phyloP scores from a whole-genome alignment of 2,329 filamentous ascomycete genomes.

The Arthrobotrys pseudoclavata region DNA sequence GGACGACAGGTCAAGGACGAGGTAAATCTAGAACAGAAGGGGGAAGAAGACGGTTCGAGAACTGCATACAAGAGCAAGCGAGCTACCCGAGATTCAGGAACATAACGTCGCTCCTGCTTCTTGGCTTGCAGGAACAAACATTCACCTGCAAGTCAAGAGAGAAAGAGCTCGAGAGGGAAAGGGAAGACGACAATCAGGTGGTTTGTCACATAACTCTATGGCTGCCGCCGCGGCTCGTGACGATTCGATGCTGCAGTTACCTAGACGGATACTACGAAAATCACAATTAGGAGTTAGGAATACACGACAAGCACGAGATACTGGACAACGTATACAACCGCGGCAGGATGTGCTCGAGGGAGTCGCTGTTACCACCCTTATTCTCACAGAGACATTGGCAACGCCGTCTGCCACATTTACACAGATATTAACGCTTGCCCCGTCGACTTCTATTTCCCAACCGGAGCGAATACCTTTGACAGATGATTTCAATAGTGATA shows the following conservation, averaged over 20 bases:
- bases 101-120: conserved; percentile 54
- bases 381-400: conserved; percentile 50
- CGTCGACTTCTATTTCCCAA: conserved; percentile 27
- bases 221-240: conserved; percentile 49
- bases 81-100: conserved; percentile 40
- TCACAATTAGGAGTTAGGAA: conserved; percentile 26
- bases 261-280: conserved; percentile 30
- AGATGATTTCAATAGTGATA: conserved; percentile 10
- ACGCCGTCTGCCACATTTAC: conserved; percentile 50
- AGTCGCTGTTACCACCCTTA: conserved; percentile 45
- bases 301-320: conserved; percentile 27
- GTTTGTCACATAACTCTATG: conserved; percentile 32
- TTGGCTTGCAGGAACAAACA: conserved; percentile 58
- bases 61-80: conserved; percentile 33
- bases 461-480: conserved; percentile 14
- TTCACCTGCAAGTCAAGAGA: conserved; percentile 27
- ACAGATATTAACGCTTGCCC: conserved; percentile 46
- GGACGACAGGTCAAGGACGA: conserved; percentile 55
- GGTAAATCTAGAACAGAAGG: conserved; percentile 40
- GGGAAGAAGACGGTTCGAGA: conserved; percentile 22
- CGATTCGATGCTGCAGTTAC: conserved; percentile 50
- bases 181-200: conserved; percentile 28
- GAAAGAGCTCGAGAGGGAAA: conserved; percentile 18
- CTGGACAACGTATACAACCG: conserved; percentile 31
- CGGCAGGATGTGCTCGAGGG: conserved; percentile 52